Conservation (phyloP, 192 early-diverging fungal species). For the Gonapodya sp. region DNA sequence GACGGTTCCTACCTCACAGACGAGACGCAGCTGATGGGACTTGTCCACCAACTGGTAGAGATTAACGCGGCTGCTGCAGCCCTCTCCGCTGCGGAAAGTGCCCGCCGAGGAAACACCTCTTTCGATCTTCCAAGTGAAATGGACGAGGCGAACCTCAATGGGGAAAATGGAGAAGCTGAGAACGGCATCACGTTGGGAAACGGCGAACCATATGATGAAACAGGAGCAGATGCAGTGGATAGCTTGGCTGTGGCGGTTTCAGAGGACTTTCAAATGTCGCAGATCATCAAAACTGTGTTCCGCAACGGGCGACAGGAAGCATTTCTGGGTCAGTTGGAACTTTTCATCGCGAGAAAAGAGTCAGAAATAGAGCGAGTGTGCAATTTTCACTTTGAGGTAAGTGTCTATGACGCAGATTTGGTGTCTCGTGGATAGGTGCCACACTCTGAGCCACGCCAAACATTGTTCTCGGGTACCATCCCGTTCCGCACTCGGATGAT, state of each 20-base stretch:
- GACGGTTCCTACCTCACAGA: background rate
- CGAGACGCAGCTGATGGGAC: background rate
- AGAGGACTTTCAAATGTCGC: background rate
- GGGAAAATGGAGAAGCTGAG: background rate
- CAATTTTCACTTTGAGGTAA: slow-evolving; percentile 85
- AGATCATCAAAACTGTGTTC: slow-evolving; percentile 68
- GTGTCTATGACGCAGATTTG: slow-evolving; percentile 9
- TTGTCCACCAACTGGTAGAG: background rate
- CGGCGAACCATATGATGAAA: background rate
- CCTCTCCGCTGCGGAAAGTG: background rate
- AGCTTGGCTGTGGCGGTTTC: background rate
- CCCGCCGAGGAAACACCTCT: too few species aligned
- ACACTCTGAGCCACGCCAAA: too few species aligned
- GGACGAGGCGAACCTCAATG: too few species aligned
- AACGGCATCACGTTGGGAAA: background rate
- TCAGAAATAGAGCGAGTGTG: slow-evolving; percentile 97
- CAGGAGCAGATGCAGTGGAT: background rate
- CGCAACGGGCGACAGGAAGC: slow-evolving; percentile 73
- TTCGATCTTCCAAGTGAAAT: too few species aligned
- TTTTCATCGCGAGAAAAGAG: slow-evolving; percentile 80
- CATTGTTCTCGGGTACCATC: too few species aligned
- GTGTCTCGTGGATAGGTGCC: too few species aligned
- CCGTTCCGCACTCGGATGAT: too few species aligned
- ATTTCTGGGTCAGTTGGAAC: slow-evolving; percentile 75
- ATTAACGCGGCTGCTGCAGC: background rate